Evolutionary conservation across 148 eudicot species (phyloP).

Genomic region (Beta vulgaris): DNA sequence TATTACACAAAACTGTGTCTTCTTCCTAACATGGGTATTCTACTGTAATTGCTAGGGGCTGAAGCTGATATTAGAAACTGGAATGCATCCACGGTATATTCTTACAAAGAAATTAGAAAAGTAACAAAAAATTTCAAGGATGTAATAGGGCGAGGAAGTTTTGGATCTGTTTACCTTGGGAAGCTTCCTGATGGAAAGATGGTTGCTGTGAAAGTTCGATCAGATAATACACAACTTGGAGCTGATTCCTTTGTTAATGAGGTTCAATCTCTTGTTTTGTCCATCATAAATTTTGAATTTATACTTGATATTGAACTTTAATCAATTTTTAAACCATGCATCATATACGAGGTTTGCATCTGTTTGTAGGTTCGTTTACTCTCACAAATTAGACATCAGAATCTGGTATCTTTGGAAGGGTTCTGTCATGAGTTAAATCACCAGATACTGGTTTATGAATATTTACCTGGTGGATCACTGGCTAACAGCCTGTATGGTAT

Average conservation of each 20-base stretch:
- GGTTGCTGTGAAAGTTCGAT: constrained; percentile 76
- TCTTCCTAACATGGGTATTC: background rate
- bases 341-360: background rate
- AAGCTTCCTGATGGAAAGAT: constrained; percentile 58
- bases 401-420: constrained; percentile 77
- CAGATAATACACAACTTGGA: constrained; percentile 62
- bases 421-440: constrained; percentile 70
- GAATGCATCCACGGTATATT: constrained; percentile 56
- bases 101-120: constrained; percentile 68
- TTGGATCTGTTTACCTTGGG: constrained; percentile 75
- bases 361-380: constrained; percentile 53
- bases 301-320: background rate
- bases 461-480: constrained; percentile 80
- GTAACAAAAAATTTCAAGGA: constrained; percentile 73
- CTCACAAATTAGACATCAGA: constrained; percentile 74
- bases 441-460: constrained; percentile 76
- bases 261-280: constrained; percentile 32
- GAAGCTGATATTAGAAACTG: constrained; percentile 43
- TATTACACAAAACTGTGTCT: background rate
- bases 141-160: constrained; percentile 71
- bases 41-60: constrained; percentile 31
- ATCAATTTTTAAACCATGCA: background rate
- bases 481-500: constrained; percentile 81
- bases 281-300: background rate
- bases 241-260: constrained; percentile 72